These are phyloP conservation scores for Trifolium dubium DNA, from an alignment of 306 rosid species.

Conservation along the genomic window DNA sequence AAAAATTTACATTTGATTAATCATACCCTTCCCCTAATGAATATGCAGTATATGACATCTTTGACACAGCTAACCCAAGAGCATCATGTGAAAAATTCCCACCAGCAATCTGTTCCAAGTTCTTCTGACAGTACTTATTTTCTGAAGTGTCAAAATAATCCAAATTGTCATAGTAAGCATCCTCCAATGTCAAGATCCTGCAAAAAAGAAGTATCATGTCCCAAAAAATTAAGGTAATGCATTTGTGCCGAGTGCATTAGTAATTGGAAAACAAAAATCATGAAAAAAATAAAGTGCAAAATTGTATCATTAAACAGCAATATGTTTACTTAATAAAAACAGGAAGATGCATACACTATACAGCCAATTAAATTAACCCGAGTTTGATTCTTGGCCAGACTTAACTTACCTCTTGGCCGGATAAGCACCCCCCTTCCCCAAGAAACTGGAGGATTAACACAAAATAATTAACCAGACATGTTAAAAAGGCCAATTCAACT, in stretches of 20 bases:
- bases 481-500: constrained; percentile 22
- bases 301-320: constrained; percentile 24
- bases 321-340: background rate
- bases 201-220: constrained; percentile 37
- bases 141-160: constrained; percentile 54
- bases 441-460: too few relatives aligned
- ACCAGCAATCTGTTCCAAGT: constrained; percentile 54
- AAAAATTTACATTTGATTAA: constrained; percentile 33
- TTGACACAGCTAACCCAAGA: constrained; percentile 84
- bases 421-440: too few relatives aligned
- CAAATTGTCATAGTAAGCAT: constrained; percentile 78
- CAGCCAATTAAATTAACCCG: background rate
- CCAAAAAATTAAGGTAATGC: constrained; percentile 18
- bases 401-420: too few relatives aligned
- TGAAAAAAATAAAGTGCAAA: background rate
- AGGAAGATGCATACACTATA: background rate
- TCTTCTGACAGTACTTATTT: constrained; percentile 54
- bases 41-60: constrained; percentile 86
- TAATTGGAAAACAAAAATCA: constrained; percentile 20
- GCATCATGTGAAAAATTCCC: constrained; percentile 65
- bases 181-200: constrained; percentile 98
- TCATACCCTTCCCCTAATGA: constrained; percentile 96
- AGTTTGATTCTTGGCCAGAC: too few relatives aligned
- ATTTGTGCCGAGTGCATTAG: background rate
- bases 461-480: background rate